A percentile compares a stretch with the other conserved stretches of the same genome.
Conservation (phyloP, 2,329 filamentous ascomycete genomes). For the Furcasterigmium sp. region DNA sequence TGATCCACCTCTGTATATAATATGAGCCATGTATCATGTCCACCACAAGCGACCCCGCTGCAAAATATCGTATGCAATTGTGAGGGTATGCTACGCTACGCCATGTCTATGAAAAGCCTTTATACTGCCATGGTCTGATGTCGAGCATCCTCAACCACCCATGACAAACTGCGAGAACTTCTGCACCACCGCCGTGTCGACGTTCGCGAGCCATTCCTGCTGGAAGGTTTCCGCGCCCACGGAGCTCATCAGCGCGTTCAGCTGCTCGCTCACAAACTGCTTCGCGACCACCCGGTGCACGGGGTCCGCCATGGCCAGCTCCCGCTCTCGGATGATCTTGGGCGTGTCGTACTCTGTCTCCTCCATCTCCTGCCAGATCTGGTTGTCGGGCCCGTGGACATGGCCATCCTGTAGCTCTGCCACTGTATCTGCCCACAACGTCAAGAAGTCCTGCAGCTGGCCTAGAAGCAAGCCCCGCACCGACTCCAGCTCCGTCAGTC, state of each 20-base stretch:
- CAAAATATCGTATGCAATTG: no score
- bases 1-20: not conserved
- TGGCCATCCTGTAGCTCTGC: constrained; percentile 59
- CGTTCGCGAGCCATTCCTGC: constrained; percentile 64
- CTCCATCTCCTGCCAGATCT: constrained; percentile 40
- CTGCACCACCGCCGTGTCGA: constrained; percentile 66
- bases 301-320: constrained; percentile 54
- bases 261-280: constrained; percentile 56
- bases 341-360: constrained; percentile 50
- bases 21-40: no score
- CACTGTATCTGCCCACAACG: constrained; percentile 69
- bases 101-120: not conserved
- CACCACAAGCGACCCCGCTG: no score
- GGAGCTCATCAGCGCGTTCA: constrained; percentile 53
- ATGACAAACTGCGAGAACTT: constrained; percentile 40
- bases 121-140: no score
- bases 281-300: constrained; percentile 62
- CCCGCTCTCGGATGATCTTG: constrained; percentile 46
- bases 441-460: constrained; percentile 67
- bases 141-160: not conserved
- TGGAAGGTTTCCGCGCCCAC: constrained; percentile 65
- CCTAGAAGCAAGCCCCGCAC: constrained; percentile 53
- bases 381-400: constrained; percentile 43
- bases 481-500: constrained; percentile 60
- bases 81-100: not conserved